Percentiles rank a stretch among this genome's conserved stretches.
Conservation (phyloP, 805 yeast genomes). For the Wickerhamia fluorescens region DNA sequence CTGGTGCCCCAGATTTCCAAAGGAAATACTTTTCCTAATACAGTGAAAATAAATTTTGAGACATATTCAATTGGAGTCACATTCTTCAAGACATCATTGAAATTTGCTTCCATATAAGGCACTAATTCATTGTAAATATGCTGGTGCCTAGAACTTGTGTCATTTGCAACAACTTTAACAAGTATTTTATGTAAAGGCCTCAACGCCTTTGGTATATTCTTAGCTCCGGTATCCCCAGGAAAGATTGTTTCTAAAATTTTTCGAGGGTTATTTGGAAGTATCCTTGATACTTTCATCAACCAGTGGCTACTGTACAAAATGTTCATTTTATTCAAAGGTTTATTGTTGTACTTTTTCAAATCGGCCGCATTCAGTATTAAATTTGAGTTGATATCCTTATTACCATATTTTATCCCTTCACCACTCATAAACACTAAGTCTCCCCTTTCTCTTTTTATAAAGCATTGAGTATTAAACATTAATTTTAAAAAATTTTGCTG, state of each 20-base stretch:
- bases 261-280: too few relatives aligned
- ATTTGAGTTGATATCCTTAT: too few relatives aligned
- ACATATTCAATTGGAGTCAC: constrained; percentile 30
- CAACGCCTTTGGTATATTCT: constrained; percentile 7
- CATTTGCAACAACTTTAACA: constrained; percentile 23
- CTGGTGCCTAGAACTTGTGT: constrained; percentile 25
- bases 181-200: constrained; percentile 11
- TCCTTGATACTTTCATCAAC: too few relatives aligned
- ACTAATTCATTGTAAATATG: constrained; percentile 15
- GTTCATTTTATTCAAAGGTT: too few relatives aligned
- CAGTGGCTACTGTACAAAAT: too few relatives aligned
- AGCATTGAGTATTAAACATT: constrained; percentile 29
- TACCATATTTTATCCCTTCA: too few relatives aligned
- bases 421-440: too few relatives aligned
- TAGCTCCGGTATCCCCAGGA: too few relatives aligned
- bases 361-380: too few relatives aligned
- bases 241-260: too few relatives aligned
- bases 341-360: too few relatives aligned
- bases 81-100: constrained; percentile 26
- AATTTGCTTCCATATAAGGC: constrained; percentile 2
- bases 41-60: constrained; percentile 31
- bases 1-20: constrained; percentile 44
- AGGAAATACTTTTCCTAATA: constrained; percentile 47
- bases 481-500: constrained; percentile 30
- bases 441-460: constrained; percentile 3